Conservation (phyloP, 805 yeast species). For the Metschnikowia anglica region DNA sequence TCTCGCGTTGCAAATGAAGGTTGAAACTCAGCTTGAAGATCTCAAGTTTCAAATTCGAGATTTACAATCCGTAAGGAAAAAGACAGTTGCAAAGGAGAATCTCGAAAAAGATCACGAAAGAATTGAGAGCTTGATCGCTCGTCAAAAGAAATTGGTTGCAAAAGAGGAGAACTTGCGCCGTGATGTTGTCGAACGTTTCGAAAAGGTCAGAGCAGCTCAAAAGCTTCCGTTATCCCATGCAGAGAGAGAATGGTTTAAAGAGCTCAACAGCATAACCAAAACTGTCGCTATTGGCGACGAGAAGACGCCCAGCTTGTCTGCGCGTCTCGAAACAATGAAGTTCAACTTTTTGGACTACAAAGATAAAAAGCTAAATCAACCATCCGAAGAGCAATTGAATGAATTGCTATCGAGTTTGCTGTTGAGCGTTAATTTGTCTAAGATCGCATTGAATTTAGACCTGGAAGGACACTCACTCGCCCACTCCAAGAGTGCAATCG, state of each 20-base stretch:
- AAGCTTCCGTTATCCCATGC: constrained; percentile 34
- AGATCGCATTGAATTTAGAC: constrained; percentile 20
- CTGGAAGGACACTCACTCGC: constrained; percentile 24
- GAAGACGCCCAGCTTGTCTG: constrained; percentile 10
- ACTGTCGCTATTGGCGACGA: constrained; percentile 10
- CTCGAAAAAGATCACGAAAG: constrained; percentile 11
- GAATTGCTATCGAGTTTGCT: constrained; percentile 12
- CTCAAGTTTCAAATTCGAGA: constrained; percentile 23
- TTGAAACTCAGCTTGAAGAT: constrained; percentile 24
- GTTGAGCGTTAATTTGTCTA: constrained; percentile 10
- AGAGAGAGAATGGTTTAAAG: constrained; percentile 39
- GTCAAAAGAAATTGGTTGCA: constrained; percentile 25
- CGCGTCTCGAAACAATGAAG: constrained; percentile 12
- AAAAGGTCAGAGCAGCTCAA: constrained; percentile 21
- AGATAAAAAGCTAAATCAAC: constrained; percentile 1
- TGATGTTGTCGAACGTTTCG: constrained; percentile 25
- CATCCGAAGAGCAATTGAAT: constrained; percentile 5
- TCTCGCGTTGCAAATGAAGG: constrained; percentile 14
- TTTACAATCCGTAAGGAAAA: constrained; percentile 9
- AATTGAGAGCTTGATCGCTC: constrained; percentile 18
- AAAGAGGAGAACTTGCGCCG: constrained; percentile 24
- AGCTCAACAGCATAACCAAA: constrained; percentile 30
- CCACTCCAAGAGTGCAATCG: constrained; percentile 18
- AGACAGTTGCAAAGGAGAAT: constrained; percentile 8
- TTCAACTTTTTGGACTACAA: constrained; percentile 9